phyloP scores from a whole-genome alignment of 2,329 filamentous ascomycete genomes.

The Grosmannia clavigera region DNA sequence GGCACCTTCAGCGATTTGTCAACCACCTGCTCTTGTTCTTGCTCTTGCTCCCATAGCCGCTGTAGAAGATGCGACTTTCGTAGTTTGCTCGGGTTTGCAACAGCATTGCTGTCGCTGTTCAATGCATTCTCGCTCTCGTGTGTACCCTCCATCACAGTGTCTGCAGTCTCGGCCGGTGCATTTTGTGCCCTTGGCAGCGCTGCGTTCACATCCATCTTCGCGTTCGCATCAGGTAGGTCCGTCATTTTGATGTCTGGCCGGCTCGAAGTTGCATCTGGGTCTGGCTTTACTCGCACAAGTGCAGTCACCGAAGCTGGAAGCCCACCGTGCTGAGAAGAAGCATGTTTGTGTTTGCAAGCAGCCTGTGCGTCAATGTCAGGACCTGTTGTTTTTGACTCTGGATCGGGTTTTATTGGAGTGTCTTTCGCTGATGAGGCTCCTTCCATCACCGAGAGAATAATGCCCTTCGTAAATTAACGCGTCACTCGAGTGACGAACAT shows the following conservation, averaged over 20 bases:
- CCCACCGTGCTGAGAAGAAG: background rate
- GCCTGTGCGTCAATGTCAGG: background rate
- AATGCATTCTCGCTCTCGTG: background rate
- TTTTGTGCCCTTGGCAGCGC: background rate
- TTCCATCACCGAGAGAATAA: background rate
- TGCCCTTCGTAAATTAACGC: background rate
- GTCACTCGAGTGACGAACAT: background rate
- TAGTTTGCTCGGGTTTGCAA: background rate
- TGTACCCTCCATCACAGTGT: background rate
- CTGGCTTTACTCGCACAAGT: background rate
- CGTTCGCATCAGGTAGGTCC: background rate
- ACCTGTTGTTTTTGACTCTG: background rate
- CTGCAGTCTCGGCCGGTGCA: background rate
- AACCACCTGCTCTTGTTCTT: constrained; percentile 1
- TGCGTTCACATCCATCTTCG: background rate
- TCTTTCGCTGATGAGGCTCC: background rate
- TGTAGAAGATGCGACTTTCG: constrained; percentile 8
- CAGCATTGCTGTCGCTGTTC: background rate
- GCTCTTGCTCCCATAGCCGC: constrained; percentile 6
- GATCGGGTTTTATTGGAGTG: background rate
- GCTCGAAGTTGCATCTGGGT: background rate
- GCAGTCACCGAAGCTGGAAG: background rate
- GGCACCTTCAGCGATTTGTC: background rate
- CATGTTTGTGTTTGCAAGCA: background rate
- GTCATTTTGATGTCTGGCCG: background rate